A percentile compares a stretch with the other conserved stretches of the same genome.
These are phyloP conservation scores for Exophiala aquamarina DNA, from an alignment of 2,329 filamentous ascomycete species.

Conservation along the genomic window DNA sequence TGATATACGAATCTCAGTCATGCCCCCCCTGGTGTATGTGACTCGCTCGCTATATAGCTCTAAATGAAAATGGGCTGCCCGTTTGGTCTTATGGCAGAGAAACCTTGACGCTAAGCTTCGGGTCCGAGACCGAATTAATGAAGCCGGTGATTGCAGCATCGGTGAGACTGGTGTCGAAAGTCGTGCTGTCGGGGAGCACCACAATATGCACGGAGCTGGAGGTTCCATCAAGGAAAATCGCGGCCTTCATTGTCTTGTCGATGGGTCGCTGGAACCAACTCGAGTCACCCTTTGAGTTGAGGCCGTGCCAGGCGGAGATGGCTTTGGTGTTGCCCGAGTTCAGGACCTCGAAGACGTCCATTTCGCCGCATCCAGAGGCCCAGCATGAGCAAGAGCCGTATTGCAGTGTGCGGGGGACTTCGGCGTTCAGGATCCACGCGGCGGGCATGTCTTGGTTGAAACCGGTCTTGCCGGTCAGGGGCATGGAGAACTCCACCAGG, in stretches of 20 bases:
- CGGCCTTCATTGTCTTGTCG: conserved; percentile 60
- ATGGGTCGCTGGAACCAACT: conserved; percentile 71
- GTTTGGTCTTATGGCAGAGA: conserved; percentile 4
- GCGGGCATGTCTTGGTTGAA: conserved; percentile 68
- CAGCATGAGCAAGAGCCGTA: conserved; percentile 75
- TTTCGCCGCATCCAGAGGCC: conserved; percentile 68
- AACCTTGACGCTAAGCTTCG: conserved; percentile 12
- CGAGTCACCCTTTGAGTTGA: conserved; percentile 62
- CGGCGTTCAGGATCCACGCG: conserved; percentile 73
- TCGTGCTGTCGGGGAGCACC: conserved; percentile 17
- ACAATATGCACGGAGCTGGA: conserved; percentile 22
- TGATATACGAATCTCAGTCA: too few species aligned
- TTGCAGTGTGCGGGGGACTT: conserved; percentile 69
- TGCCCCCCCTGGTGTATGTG: too few species aligned
- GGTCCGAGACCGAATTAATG: conserved; percentile 12
- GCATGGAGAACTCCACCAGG: conserved; percentile 73
- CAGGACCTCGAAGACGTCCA: conserved; percentile 74
- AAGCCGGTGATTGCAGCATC: conserved; percentile 14
- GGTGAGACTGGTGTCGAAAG: conserved; percentile 21
- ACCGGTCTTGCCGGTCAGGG: conserved; percentile 52
- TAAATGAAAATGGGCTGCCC: too few species aligned
- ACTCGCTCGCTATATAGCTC: too few species aligned
- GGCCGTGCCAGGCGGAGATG: conserved; percentile 68
- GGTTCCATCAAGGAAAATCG: conserved; percentile 55
- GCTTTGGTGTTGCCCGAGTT: conserved; percentile 62